phyloP scores from a whole-genome alignment of 306 rosid genomes.

The Quercus mongolica region DNA sequence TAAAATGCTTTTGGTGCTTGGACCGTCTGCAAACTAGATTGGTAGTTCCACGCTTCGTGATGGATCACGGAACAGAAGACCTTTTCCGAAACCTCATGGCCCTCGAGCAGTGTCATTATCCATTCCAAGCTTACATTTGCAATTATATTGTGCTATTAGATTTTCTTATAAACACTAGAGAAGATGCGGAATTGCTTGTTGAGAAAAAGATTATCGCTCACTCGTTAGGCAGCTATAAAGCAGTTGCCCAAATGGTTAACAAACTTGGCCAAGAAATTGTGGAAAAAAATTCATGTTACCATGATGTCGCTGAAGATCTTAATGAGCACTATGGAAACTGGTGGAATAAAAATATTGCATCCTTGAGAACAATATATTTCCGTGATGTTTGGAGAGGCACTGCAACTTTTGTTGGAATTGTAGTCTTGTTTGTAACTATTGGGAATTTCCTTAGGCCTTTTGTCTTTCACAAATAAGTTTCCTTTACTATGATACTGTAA shows the following conservation, averaged over 20 bases:
- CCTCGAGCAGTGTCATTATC: conserved; percentile 27
- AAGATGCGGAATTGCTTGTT: conserved; percentile 23
- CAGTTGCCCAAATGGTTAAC: conserved; percentile 16
- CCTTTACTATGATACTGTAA: too few relatives aligned
- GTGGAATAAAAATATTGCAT: conserved; percentile 47
- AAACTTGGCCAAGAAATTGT: conserved; percentile 8
- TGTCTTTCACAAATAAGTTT: too few relatives aligned
- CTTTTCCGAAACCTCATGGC: conserved; percentile 27
- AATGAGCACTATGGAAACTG: conserved; percentile 29
- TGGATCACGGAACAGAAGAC: conserved; percentile 10
- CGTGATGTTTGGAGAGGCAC: conserved; percentile 62
- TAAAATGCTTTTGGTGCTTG: neutral
- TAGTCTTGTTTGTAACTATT: conserved; percentile 25
- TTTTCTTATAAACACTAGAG: conserved; percentile 14
- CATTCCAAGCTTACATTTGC: conserved; percentile 17
- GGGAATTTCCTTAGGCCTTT: conserved; percentile 1
- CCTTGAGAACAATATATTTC: conserved; percentile 43
- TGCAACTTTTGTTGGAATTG: conserved; percentile 52
- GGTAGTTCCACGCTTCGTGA: neutral
- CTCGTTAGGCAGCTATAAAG: conserved; percentile 20
- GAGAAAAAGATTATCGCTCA: conserved; percentile 13
- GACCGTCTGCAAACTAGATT: neutral
- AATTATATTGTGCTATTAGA: conserved; percentile 22
- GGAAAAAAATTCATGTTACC: conserved; percentile 6
- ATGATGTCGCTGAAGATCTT: neutral